Base-by-base conservation (phyloP, 2,329 filamentous ascomycete genomes). In the Talaromyces sp. region DNA sequence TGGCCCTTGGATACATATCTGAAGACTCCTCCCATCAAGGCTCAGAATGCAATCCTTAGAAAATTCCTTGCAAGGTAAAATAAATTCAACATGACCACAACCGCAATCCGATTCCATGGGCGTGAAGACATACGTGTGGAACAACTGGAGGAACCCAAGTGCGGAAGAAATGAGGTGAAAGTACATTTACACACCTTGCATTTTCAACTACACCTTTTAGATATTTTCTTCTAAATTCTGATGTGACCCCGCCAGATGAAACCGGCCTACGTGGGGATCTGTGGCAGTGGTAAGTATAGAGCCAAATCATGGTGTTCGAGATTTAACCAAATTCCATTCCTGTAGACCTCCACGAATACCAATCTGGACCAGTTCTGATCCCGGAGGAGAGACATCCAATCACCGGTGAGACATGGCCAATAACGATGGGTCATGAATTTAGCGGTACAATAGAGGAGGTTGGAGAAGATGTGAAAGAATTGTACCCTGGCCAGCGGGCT, bases 111-210 rank as follows among this genome's bases (percentile, higher is more conserved):
- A 13, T 70, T 65, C 47, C 63, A 70, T 46, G 67, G 64, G 24
- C 54, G 58, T 32, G 58, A 58, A 37, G 66, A 70, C 51, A 54
- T 70, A 32, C 65, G 67, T 24, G 57, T 68, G 39, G 65, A 65
- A 24, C 57, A 64, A 33, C 49, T 69, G 16, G 53, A 64, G 19
- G 64, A 63, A 42, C 64, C 60, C 3, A 49, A 51, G 50, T 77
- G 80, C 47, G 70, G 75, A 11, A 69, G 76, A 7, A 79, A 79
- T 3, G 78, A 84, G 65, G 74, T 86, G 60, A 68, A 67, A 49
- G 52, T 55, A 44, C n/a, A 48, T 11, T 24, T n/a, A n/a, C 22
- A 41, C 58, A 55, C 50, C 27, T 53, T n/a, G n/a, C n/a, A n/a
- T n/a, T n/a, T n/a, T n/a, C n/a, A n/a, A n/a, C n/a, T n/a, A n/a